Evolutionary conservation across 176 grass and related monocot genomes (phyloP).

Genomic region (Bothriochloa decipiens): DNA sequence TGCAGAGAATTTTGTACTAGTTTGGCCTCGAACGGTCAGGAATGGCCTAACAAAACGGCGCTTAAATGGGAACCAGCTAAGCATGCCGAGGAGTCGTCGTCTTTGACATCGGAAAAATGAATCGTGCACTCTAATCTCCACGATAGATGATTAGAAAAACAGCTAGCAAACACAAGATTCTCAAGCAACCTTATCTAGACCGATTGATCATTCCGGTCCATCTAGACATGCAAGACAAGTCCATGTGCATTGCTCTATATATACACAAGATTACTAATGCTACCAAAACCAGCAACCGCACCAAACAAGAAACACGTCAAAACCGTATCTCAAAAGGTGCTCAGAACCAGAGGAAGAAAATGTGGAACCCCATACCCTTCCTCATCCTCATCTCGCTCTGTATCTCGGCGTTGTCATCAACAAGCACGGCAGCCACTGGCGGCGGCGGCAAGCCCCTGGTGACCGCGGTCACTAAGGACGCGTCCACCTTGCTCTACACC

Average conservation of each 20-base stretch:
- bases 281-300: not conserved
- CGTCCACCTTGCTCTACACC: conserved; percentile 44
- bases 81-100: too few species aligned
- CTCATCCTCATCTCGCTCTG: not conserved
- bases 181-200: not conserved
- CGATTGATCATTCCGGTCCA: not conserved
- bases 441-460: conserved; percentile 20
- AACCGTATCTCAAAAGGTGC: not conserved
- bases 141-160: too few species aligned
- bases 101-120: too few species aligned
- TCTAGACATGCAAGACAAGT: not conserved
- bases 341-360: not conserved
- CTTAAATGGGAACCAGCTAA: too few species aligned
- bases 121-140: too few species aligned
- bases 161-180: too few species aligned
- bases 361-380: not conserved
- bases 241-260: not conserved
- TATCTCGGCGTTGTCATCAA: not conserved
- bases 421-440: conserved; percentile 7
- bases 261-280: not conserved
- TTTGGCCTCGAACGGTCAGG: too few species aligned
- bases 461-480: conserved; percentile 48
- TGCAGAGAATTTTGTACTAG: too few species aligned
- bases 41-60: too few species aligned
- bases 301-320: not conserved